phyloP scores from a whole-genome alignment of 139 green algal genomes.

The Pseudopediastrum boryanum region DNA sequence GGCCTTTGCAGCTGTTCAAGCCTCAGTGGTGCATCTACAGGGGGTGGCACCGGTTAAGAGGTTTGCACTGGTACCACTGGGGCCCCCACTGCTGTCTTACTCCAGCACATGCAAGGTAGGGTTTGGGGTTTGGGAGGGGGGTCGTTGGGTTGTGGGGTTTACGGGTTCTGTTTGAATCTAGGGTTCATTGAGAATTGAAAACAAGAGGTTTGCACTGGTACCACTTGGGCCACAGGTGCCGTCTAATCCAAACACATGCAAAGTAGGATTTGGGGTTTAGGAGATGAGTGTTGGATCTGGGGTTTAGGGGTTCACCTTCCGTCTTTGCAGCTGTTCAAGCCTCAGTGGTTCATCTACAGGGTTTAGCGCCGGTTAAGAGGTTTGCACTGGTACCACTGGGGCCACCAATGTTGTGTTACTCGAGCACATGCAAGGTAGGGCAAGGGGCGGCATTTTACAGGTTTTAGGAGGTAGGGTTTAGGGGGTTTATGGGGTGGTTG shows the following conservation, averaged over 20 bases:
- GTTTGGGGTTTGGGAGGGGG: not conserved
- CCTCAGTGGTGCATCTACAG: slow-evolving; percentile 92
- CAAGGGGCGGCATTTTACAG: too few relatives aligned
- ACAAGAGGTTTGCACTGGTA: slow-evolving; percentile 92
- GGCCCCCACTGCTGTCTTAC: slow-evolving; percentile 88
- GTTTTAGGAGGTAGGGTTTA: too few relatives aligned
- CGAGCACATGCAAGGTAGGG: slow-evolving; percentile 68
- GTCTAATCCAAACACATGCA: slow-evolving; percentile 76
- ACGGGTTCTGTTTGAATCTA: not conserved
- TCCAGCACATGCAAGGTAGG: slow-evolving; percentile 70
- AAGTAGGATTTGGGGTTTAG: slow-evolving; percentile 42
- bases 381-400: slow-evolving; percentile 96
- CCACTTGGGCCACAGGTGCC: slow-evolving; percentile 88
- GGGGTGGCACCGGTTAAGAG: slow-evolving; percentile 78
- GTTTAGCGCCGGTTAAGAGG: slow-evolving; percentile 76
- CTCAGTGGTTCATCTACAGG: slow-evolving; percentile 92
- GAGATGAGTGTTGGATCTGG: too few relatives aligned
- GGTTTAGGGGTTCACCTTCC: slow-evolving; percentile 51
- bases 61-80: slow-evolving; percentile 96
- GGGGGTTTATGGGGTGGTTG: not conserved
- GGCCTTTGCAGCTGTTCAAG: slow-evolving; percentile 92
- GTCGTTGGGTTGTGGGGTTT: too few relatives aligned
- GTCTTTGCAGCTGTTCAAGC: slow-evolving; percentile 93
- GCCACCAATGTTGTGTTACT: slow-evolving; percentile 87
- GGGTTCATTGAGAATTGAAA: too few relatives aligned